Evolutionary conservation across 108 stramenopile species (phyloP).

Genomic region (Fragilariopsis cylindrus): DNA sequence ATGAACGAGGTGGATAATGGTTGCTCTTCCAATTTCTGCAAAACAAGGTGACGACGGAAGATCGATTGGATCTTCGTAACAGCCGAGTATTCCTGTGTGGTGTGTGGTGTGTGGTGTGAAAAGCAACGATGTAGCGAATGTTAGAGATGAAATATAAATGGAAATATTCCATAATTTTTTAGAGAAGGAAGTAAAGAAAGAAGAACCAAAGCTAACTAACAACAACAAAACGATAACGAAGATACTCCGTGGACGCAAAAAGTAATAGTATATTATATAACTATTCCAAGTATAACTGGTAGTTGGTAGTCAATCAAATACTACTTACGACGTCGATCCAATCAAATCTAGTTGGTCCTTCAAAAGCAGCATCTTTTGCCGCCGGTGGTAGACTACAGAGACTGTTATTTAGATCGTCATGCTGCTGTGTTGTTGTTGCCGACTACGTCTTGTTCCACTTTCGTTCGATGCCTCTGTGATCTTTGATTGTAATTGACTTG

Average conservation of each 20-base stretch:
- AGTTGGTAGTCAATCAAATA: neutral
- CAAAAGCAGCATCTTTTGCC: constrained; percentile 66
- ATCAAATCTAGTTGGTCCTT: constrained; percentile 81
- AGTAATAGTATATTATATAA: neutral
- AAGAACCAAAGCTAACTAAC: neutral
- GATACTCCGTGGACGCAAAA: neutral
- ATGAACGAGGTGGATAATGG: constrained; percentile 63
- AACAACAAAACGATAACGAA: neutral
- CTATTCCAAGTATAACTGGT: neutral
- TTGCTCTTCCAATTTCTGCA: constrained; percentile 50
- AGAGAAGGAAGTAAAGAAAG: neutral
- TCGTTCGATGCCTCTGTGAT: neutral
- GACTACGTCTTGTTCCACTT: neutral
- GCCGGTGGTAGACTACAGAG: constrained; percentile 43
- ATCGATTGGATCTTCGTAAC: constrained; percentile 74
- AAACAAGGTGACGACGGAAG: constrained; percentile 55
- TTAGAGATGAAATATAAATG: neutral
- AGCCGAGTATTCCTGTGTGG: constrained; percentile 63
- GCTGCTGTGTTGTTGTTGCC: neutral
- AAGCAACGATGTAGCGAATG: neutral
- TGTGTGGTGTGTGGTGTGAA: neutral
- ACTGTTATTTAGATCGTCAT: neutral
- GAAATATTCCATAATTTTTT: neutral
- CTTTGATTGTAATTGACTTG: neutral
- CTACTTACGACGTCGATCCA: constrained; percentile 89